Base-by-base conservation (phyloP, 1,139 yeast species). In the Suhomyces atakaporum region DNA sequence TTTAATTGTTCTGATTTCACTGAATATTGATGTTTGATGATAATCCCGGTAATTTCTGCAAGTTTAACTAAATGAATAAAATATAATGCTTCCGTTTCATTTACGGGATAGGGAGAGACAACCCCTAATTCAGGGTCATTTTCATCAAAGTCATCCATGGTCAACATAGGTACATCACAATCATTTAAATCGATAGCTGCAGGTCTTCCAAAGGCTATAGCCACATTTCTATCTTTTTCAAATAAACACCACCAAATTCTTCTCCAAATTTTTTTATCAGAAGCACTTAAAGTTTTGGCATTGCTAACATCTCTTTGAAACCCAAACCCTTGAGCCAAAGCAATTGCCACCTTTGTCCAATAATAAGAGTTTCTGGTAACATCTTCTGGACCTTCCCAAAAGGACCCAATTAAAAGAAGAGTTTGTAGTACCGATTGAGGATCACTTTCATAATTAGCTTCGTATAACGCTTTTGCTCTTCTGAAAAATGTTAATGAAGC, bases 161-260 rank as follows among this genome's bases (percentile, higher is more conserved):
- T 72, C 19, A 86, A 59, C 89, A 84, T 82, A 8, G 84, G 82
- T 13, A 84, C 89, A 51, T 84, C 92, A 49, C 88, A 81, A 53
- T 85, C 94, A 38, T 79, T 84, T 43, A 84, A 66, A 50, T 81
- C 83, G 38, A 86, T 81, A 45, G 75, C 69, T 8, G 77, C 67
- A 0, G 95, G 94, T 44, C 92, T 68, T 11, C 94, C 92, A 59
- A 82, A 80, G 0, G 90, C 88, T 38, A 84, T 75, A n/a, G 87
- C 81, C 4, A 80, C 79, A 39, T 77, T 70, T 14, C 89, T 65
- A 58, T 85, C 95, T 50, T 85, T 80, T 42, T 79, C 78, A 56
- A 83, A 84, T 18, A 85, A 62, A 42, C 83, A 72, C 95, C 95
- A 86, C 90, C 92, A 86, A 15, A 84, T 72, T 33, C 89, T 66